Base-by-base conservation (phyloP, 2,329 filamentous ascomycete genomes). In the Fusarium udum region DNA sequence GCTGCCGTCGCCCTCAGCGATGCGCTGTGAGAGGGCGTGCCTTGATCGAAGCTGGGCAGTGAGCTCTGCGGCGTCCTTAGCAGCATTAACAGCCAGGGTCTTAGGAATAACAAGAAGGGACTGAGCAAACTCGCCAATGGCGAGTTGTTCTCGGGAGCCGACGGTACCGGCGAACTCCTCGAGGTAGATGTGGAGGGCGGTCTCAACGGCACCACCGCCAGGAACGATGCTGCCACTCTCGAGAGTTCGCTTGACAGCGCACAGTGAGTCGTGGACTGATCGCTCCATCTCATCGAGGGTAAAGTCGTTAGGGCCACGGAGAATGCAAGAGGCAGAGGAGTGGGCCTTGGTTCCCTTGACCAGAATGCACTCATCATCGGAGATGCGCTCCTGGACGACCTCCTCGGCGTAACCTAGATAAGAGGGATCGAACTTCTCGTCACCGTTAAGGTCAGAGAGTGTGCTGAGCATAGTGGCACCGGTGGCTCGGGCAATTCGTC, bases 251-350 rank as follows among this genome's bases (percentile, higher is more conserved):
- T 99, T 99, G 74, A 99, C 95, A 52, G 96, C 96, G 76, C 94
- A 98, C 52, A 99, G 88, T 20, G 95, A 97, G 84, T 99, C 96
- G 85, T 99, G 96, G 24, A 99, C 91, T 4, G 96, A 98, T 74
- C 96, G 93, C 88, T 99, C 96, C 95, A 98, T 99, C 88, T 99
- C 96, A 80, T 99, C 96, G 36, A 99, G 90, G 69, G 94, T 94
- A 85, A 93, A 98, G 83, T 99, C 96, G 84, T 99, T 98, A 77
- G 96, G 89, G 51, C 96, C 96, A 67, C 96, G 93, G 61, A 99
- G 92, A 77, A 99, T 97, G 83, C 98, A 95, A 24, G 96, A 99
- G 36, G 96, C 95, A 12, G 95, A 97, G 7, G 93, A 96, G 84
- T 96, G 94, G 34, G 93, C 90, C 87, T 98, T 98, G 79, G 96